Evolutionary conservation across 225 moss, liverwort and hornwort genomes (phyloP).

Genomic region (Antitrichia curtipendula): DNA sequence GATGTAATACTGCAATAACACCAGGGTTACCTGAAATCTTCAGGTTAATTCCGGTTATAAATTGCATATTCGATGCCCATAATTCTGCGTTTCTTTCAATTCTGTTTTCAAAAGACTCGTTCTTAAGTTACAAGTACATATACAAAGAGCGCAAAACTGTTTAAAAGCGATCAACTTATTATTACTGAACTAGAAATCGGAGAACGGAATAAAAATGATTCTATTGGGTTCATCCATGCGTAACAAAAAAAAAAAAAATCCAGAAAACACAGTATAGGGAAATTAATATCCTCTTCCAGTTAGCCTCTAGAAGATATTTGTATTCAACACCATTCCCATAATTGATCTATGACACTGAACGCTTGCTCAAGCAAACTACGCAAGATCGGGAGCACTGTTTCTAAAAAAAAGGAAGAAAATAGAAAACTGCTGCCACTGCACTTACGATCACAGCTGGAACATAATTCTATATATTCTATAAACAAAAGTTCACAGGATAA

Average conservation of each 20-base stretch:
- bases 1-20: not conserved
- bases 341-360: not conserved
- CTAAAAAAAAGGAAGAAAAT: not conserved
- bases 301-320: not conserved
- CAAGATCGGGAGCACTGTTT: not conserved
- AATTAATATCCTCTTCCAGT: not conserved
- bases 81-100: not conserved
- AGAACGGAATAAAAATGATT: slow-evolving; percentile 55
- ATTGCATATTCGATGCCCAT: not conserved
- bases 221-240: not conserved
- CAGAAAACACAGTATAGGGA: not conserved
- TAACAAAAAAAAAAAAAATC: not conserved
- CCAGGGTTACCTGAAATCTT: not conserved
- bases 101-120: not conserved
- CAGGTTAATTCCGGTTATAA: not conserved
- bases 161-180: not conserved
- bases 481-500: not conserved
- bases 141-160: too few relatives aligned
- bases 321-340: not conserved
- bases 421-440: not conserved
- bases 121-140: not conserved
- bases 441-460: not conserved
- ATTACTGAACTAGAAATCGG: not conserved
- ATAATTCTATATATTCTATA: not conserved
- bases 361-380: not conserved